Percentiles rank a stretch among this genome's conserved stretches.
These are phyloP conservation scores for Melanogaster broomeanus DNA, from an alignment of 768 basidiomycete genomes.

Conservation along the genomic window DNA sequence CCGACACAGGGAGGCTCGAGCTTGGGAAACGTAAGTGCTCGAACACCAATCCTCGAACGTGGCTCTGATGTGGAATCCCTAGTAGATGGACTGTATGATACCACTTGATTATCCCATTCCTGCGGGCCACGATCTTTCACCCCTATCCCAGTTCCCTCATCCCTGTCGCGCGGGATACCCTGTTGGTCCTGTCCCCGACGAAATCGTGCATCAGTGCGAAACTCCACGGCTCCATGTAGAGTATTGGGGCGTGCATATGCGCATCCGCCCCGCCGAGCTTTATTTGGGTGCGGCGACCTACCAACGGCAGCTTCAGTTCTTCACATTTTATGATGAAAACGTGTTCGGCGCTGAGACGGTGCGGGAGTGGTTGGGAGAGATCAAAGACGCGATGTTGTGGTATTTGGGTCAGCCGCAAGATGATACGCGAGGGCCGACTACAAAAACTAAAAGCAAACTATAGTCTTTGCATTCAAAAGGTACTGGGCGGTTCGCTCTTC, in stretches of 20 bases:
- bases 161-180: conserved; percentile 2
- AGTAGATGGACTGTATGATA: conserved; percentile 2
- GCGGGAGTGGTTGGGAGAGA: conserved; percentile 46
- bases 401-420: conserved; percentile 19
- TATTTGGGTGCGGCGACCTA: conserved; percentile 44
- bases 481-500: not conserved
- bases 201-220: not conserved
- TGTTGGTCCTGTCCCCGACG: not conserved
- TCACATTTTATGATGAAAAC: conserved; percentile 44
- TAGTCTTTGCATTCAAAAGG: too few species aligned
- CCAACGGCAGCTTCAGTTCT: conserved; percentile 33
- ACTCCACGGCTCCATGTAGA: not conserved
- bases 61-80: too few species aligned
- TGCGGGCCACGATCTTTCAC: not conserved
- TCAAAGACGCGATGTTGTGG: conserved; percentile 31
- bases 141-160: not conserved
- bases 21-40: conserved; percentile 39
- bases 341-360: conserved; percentile 39
- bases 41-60: too few species aligned
- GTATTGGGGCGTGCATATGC: conserved; percentile 26
- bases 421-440: not conserved
- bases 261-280: conserved; percentile 43
- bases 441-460: too few species aligned
- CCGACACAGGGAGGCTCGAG: conserved; percentile 24
- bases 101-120: conserved; percentile 6